phyloP scores from a whole-genome alignment of 768 basidiomycete species.

The Lactarius quietus region DNA sequence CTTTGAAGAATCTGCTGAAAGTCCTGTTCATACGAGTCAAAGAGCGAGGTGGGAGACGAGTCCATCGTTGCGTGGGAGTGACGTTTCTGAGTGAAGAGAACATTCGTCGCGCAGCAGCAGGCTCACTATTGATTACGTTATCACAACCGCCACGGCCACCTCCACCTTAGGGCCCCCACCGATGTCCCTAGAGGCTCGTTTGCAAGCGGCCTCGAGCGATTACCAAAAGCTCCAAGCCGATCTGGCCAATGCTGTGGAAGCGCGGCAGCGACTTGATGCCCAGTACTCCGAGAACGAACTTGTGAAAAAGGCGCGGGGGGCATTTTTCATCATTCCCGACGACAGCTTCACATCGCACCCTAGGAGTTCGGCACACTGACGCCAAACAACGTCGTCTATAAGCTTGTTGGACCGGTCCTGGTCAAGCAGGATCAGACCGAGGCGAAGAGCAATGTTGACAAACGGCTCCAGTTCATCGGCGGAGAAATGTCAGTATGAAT shows the following conservation, averaged over 20 bases:
- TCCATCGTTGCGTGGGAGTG: constrained; percentile 50
- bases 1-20: constrained; percentile 78
- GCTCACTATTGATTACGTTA: constrained; percentile 2
- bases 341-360: constrained; percentile 4
- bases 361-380: constrained; percentile 82
- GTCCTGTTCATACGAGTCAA: constrained; percentile 90
- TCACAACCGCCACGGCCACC: background rate
- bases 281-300: constrained; percentile 89
- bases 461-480: constrained; percentile 83
- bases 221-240: constrained; percentile 82
- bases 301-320: constrained; percentile 77
- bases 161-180: background rate
- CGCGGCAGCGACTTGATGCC: constrained; percentile 81
- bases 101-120: background rate
- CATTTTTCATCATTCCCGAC: background rate
- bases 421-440: constrained; percentile 86
- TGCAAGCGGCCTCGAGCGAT: constrained; percentile 68
- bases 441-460: constrained; percentile 85
- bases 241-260: constrained; percentile 68
- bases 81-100: background rate
- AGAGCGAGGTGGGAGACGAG: constrained; percentile 78
- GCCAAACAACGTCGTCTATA: constrained; percentile 78
- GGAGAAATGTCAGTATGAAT: constrained; percentile 70
- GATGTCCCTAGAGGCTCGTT: constrained; percentile 55
- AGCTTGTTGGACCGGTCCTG: constrained; percentile 86